These are phyloP conservation scores for Lachancea sp. DNA, from an alignment of 805 yeast genomes.

Conservation along the genomic window DNA sequence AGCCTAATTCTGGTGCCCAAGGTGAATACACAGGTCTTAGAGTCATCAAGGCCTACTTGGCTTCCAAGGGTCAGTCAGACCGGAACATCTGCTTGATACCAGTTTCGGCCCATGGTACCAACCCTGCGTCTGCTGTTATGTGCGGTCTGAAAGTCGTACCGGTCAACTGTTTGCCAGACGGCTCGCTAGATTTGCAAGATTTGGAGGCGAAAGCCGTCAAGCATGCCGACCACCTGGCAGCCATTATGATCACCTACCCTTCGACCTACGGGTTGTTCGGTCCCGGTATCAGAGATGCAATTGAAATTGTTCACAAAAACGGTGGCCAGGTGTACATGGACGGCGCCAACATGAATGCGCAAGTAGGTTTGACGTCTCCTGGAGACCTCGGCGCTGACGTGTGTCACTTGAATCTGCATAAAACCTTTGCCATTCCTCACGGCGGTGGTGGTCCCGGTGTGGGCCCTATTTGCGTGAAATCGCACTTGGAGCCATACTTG, in stretches of 20 bases:
- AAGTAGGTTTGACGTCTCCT: constrained; percentile 94
- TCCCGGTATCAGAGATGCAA: constrained; percentile 80
- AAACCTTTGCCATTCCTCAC: constrained; percentile 95
- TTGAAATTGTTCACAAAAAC: constrained; percentile 70
- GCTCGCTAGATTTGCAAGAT: constrained; percentile 79
- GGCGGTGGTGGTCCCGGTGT: constrained; percentile 99
- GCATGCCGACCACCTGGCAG: constrained; percentile 68
- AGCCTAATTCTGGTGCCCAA: constrained; percentile 98
- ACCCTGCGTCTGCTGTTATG: constrained; percentile 98
- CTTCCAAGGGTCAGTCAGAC: constrained; percentile 58
- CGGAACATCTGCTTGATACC: constrained; percentile 91
- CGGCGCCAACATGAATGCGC: constrained; percentile 99
- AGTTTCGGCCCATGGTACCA: constrained; percentile 96
- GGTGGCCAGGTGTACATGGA: constrained; percentile 98
- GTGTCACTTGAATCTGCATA: constrained; percentile 93
- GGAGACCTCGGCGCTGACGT: constrained; percentile 98
- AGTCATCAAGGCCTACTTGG: constrained; percentile 72
- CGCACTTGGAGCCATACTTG: constrained; percentile 70
- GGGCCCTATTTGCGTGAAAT: constrained; percentile 92
- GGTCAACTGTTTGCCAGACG: constrained; percentile 77
- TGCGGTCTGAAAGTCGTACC: constrained; percentile 91
- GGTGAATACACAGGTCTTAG: constrained; percentile 95
- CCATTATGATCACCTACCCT: constrained; percentile 95
- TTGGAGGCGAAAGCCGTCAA: constrained; percentile 64
- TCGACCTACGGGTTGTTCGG: constrained; percentile 96